Evolutionary conservation across 257 asterid genomes (phyloP).

Genomic region (Datura wrightii): DNA sequence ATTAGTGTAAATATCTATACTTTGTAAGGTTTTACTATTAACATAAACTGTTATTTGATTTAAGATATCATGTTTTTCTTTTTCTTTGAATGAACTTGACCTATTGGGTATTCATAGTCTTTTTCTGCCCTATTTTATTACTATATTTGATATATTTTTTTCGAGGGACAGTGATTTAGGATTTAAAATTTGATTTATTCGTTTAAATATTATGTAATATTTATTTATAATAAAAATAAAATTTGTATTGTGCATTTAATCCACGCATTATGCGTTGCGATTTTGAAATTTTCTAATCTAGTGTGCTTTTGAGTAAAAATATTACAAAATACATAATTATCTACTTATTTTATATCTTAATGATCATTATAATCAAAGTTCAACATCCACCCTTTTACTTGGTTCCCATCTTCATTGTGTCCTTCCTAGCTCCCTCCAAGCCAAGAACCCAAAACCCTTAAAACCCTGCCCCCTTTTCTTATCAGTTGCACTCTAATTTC

Average conservation of each 20-base stretch:
- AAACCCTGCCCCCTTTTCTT: slow-evolving; percentile 1
- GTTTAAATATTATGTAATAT: too few relatives aligned
- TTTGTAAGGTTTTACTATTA: background rate
- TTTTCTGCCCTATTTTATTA: background rate
- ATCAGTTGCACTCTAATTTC: background rate
- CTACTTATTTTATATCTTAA: too few relatives aligned
- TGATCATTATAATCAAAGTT: too few relatives aligned
- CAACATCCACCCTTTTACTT: too few relatives aligned
- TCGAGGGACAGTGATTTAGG: background rate
- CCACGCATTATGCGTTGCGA: too few relatives aligned
- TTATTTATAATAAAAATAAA: too few relatives aligned
- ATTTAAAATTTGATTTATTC: background rate
- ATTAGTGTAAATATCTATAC: too few relatives aligned
- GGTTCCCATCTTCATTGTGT: too few relatives aligned
- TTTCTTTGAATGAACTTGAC: background rate
- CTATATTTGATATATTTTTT: background rate
- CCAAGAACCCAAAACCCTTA: slow-evolving; percentile 15
- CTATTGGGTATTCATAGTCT: background rate
- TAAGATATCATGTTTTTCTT: background rate
- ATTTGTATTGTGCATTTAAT: too few relatives aligned
- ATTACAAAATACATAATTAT: too few relatives aligned
- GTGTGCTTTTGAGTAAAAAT: too few relatives aligned
- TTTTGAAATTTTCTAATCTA: too few relatives aligned
- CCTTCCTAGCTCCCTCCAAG: background rate
- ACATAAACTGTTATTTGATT: background rate